A percentile compares a stretch with the other conserved stretches of the same genome.
Evolutionary conservation across 768 basidiomycete species (phyloP).

Genomic region (Pulveroboletus sp.): DNA sequence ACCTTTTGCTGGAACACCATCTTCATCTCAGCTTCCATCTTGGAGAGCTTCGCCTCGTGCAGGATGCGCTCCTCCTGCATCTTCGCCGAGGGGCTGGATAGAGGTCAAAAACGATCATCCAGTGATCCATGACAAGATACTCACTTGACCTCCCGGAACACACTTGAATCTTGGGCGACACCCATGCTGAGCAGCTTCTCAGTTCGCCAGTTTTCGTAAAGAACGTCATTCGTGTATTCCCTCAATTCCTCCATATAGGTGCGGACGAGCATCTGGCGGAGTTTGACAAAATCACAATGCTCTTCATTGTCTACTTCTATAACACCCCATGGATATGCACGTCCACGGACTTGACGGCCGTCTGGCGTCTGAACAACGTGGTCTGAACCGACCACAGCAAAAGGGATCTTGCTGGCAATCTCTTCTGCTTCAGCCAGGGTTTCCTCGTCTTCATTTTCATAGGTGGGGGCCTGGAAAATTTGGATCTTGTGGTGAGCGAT

Average conservation of each 20-base stretch:
- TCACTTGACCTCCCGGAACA: conserved; percentile 99
- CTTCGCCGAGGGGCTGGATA: conserved; percentile 82
- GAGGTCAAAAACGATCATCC: conserved; percentile 11
- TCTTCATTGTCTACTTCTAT: conserved; percentile 99
- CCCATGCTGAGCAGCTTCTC: conserved; percentile 97
- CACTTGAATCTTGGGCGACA: conserved; percentile 92
- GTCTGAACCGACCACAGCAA: conserved; percentile 96
- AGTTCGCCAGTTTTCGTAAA: conserved; percentile 98
- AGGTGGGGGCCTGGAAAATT: conserved; percentile 96
- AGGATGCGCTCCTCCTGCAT: conserved; percentile 93
- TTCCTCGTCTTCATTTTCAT: conserved; percentile 98
- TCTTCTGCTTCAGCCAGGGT: conserved; percentile 96
- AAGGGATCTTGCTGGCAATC: conserved; percentile 97
- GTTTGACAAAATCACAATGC: conserved; percentile 99
- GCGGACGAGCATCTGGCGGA: conserved; percentile 97
- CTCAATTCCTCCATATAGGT: conserved; percentile 99
- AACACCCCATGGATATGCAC: conserved; percentile 96
- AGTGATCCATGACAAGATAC: conserved; percentile 27
- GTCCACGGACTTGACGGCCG: conserved; percentile 90
- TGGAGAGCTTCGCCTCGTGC: conserved; percentile 95
- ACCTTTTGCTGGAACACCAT: conserved; percentile 99
- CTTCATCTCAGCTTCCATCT: conserved; percentile 99
- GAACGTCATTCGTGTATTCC: conserved; percentile 91
- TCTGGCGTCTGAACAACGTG: conserved; percentile 74
- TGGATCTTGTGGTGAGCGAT: conserved; percentile 94